Percentiles rank a stretch among this genome's conserved stretches.
Evolutionary conservation across 257 asterid genomes (phyloP).

Genomic region (Striga asiatica): DNA sequence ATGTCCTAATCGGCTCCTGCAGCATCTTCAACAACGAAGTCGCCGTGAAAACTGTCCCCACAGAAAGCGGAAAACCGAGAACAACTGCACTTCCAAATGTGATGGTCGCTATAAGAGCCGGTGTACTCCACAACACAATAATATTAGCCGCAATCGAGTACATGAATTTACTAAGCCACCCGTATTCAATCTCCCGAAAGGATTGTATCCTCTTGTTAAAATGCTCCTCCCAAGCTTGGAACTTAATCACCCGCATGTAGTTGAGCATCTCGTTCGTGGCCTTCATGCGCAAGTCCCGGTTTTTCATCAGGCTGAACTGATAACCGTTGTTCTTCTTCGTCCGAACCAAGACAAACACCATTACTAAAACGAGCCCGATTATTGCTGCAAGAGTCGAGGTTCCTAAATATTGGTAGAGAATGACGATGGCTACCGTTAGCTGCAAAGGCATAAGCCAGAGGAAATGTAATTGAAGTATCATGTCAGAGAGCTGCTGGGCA

Average conservation of each 20-base stretch:
- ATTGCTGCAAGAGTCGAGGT: slow-evolving; percentile 42
- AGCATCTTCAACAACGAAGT: slow-evolving; percentile 62
- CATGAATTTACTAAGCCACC: slow-evolving; percentile 68
- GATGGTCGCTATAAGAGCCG: slow-evolving; percentile 51
- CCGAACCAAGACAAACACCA: slow-evolving; percentile 45
- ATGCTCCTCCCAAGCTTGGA: slow-evolving; percentile 98
- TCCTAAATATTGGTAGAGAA: slow-evolving; percentile 57
- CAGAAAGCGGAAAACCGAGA: slow-evolving; percentile 55
- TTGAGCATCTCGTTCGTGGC: slow-evolving; percentile 89
- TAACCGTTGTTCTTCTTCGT: slow-evolving; percentile 46
- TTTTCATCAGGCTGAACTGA: slow-evolving; percentile 65
- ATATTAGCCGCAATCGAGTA: slow-evolving; percentile 51
- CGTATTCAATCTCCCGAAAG: slow-evolving; percentile 49
- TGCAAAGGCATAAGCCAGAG: slow-evolving; percentile 87
- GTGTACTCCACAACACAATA: slow-evolving; percentile 73
- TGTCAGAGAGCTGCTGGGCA: slow-evolving; percentile 89
- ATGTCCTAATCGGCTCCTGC: slow-evolving; percentile 82
- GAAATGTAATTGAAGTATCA: slow-evolving; percentile 83
- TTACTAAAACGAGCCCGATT: slow-evolving; percentile 31
- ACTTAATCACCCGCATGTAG: slow-evolving; percentile 84
- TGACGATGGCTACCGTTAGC: slow-evolving; percentile 49
- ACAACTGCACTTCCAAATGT: slow-evolving; percentile 66
- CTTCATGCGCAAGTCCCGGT: slow-evolving; percentile 81
- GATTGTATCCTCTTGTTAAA: slow-evolving; percentile 69
- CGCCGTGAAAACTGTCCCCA: slow-evolving; percentile 75